phyloP scores from a whole-genome alignment of 345 rosid species.

The Chamaenerion angustifolium region DNA sequence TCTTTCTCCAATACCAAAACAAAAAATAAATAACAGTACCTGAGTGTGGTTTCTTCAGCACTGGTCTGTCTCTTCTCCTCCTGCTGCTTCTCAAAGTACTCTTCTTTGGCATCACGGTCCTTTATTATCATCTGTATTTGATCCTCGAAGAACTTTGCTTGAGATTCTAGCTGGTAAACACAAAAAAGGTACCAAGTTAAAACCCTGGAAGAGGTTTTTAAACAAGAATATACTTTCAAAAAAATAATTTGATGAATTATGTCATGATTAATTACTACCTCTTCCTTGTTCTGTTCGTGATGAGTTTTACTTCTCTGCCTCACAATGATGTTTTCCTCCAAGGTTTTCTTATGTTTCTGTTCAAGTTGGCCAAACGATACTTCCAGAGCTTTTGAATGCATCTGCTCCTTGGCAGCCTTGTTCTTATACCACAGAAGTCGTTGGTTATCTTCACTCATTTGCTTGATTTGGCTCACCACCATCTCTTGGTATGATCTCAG shows the following conservation, averaged over 20 bases:
- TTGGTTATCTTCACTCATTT: conserved; percentile 72
- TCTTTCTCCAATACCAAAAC: not conserved
- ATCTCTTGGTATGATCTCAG: conserved; percentile 64
- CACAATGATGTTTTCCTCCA: conserved; percentile 55
- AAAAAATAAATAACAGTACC: conserved; percentile 17
- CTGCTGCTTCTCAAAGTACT: conserved; percentile 66
- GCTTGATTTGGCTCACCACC: conserved; percentile 52
- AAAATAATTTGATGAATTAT: not conserved
- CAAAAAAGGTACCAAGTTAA: not conserved
- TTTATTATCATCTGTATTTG: conserved; percentile 31
- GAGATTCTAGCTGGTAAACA: conserved; percentile 49
- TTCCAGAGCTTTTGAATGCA: conserved; percentile 32
- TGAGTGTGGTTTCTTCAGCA: conserved; percentile 29
- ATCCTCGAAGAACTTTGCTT: conserved; percentile 63
- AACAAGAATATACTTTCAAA: no score
- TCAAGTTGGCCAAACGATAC: conserved; percentile 37
- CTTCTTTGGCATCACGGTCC: conserved; percentile 47
- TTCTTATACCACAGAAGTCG: conserved; percentile 43
- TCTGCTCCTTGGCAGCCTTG: conserved; percentile 29
- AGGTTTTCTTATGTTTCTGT: conserved; percentile 51
- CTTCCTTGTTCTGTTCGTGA: conserved; percentile 66
- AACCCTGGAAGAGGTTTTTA: no score
- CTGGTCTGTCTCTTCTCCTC: conserved; percentile 52
- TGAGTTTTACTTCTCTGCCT: conserved; percentile 56
- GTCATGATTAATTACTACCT: no score